Evolutionary conservation across 305 asterid species (phyloP), one percentile per base, ranked within the genome.

Genomic region (Rubia balearica): DNA sequence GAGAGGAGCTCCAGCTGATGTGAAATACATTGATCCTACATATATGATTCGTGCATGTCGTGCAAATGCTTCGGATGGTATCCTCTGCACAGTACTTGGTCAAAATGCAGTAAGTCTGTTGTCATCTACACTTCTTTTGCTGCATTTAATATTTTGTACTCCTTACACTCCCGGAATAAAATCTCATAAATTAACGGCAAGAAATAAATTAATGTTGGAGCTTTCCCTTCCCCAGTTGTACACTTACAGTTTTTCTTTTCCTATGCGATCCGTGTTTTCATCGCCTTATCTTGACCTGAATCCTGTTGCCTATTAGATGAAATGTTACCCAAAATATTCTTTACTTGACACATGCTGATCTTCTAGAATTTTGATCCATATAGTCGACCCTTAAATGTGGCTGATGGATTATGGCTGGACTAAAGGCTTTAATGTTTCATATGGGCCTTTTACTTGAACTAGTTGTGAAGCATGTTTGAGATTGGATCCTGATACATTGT

Each of bases 1-100:
- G 79, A 55, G 77, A 2, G 99, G 90, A 65, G 79, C 73, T 76
- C 85, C 96, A 64, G 97, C 90, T 71, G 98, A 89, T 72, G 95
- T 89, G 73, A 94, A 94, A 79, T 94, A 91, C 82, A 94, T 94
- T 12, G 98, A 94, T 82, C 99, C 99, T 24, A 91, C 98, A 66
- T 94, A 94, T 81, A 94, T 94, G 98, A 91, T 94, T 78, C 96
- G 99, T 36, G 99, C 99, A 62, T 89, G 99, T 77, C 96, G 96
- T 75, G 99, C 99, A 81, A 94, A 91, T 78, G 99, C 98, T 73
- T 91, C 99, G 7, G 98, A 94, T 80, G 95, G 95, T 76, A 89
- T 94, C 78, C 90, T 94, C 65, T 94, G 98, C 83, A 88, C 99
- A 5, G 95, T 94, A 69, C 96, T 94, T 71, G 98, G 96, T 67